Evolutionary conservation across 805 yeast genomes (phyloP).

Genomic region (Barnettozyma californica): DNA sequence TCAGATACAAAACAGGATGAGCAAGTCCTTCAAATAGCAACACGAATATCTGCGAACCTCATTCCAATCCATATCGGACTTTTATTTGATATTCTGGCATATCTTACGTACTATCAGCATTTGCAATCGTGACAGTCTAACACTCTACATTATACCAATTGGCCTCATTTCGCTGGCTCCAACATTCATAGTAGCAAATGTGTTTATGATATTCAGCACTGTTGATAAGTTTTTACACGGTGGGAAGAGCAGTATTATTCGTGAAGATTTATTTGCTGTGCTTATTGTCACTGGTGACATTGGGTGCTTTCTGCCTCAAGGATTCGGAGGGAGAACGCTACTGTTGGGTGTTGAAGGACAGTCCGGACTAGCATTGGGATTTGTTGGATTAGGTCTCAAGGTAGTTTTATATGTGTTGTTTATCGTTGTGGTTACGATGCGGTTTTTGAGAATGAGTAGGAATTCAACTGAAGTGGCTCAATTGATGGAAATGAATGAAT

Average conservation of each 20-base stretch:
- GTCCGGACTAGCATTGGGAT: not conserved
- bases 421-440: not conserved
- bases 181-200: not conserved
- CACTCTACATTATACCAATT: not conserved
- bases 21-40: not conserved
- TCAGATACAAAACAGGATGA: not conserved
- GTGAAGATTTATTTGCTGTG: not conserved
- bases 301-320: not conserved
- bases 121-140: not conserved
- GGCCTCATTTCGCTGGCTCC: not conserved
- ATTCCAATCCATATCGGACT: no score
- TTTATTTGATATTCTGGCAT: not conserved
- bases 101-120: not conserved
- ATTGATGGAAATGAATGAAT: not conserved
- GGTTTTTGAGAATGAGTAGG: not conserved
- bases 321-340: not conserved
- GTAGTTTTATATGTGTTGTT: not conserved
- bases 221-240: not conserved
- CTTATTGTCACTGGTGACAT: conserved; percentile 2
- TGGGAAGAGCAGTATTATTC: not conserved
- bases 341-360: not conserved
- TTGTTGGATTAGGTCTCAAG: conserved; percentile 1
- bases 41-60: no score
- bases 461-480: not conserved
- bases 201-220: conserved; percentile 1